A percentile compares a stretch with the other conserved stretches of the same genome.
These are phyloP conservation scores for Talaromyces adpressus DNA, from an alignment of 495 filamentous ascomycete species.

Conservation along the genomic window DNA sequence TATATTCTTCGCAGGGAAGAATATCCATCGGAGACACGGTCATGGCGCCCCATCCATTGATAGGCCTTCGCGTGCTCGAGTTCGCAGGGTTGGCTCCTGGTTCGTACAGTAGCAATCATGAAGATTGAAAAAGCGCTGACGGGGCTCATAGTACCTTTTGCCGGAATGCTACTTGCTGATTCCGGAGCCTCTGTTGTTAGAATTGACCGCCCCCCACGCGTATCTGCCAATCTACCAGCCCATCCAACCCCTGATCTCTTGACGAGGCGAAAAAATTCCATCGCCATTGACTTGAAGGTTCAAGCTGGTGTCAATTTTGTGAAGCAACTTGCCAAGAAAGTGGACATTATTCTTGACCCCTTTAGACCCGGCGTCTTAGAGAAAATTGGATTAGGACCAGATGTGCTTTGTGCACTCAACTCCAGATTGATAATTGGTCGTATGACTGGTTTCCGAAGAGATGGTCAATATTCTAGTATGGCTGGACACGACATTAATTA, in stretches of 20 bases:
- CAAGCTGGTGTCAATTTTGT: constrained; percentile 48
- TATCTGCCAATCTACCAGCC: constrained; percentile 7
- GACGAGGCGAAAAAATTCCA: constrained; percentile 60
- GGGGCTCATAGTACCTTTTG: constrained; percentile 53
- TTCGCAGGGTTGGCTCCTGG: constrained; percentile 75
- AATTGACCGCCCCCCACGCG: constrained; percentile 53
- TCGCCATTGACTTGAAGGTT: constrained; percentile 64
- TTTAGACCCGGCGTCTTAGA: constrained; percentile 77
- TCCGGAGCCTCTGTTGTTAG: constrained; percentile 71
- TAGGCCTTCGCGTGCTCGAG: constrained; percentile 66
- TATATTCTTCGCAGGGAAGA: not conserved
- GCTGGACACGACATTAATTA: constrained; percentile 90
- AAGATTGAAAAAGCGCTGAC: constrained; percentile 12
- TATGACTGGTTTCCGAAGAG: constrained; percentile 67
- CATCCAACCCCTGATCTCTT: constrained; percentile 54
- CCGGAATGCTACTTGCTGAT: constrained; percentile 71
- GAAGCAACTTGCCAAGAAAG: constrained; percentile 41
- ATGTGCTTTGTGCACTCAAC: constrained; percentile 48
- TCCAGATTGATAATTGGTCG: constrained; percentile 62
- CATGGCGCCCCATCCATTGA: constrained; percentile 38
- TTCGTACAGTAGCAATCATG: constrained; percentile 13
- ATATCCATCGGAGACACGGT: not conserved
- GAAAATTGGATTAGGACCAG: constrained; percentile 57
- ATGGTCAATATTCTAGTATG: constrained; percentile 64
- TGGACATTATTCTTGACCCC: constrained; percentile 74